Percentiles rank a stretch among this genome's conserved stretches.
Conservation (phyloP, 2,329 filamentous ascomycete species). For the Nigrograna mackinnonii region DNA sequence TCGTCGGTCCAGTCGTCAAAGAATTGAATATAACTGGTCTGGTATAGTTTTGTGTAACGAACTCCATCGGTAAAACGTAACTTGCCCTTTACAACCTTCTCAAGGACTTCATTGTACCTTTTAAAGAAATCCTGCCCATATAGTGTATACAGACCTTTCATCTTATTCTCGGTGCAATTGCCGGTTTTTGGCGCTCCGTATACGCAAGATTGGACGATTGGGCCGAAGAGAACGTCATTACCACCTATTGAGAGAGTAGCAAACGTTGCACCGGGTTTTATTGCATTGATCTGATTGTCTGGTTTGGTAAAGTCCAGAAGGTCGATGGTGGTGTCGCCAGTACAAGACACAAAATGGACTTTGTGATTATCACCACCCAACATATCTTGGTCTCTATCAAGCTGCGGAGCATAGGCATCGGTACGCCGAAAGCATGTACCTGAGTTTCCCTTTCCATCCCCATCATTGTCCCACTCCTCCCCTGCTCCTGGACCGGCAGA, state of each 20-base stretch:
- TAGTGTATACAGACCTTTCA: background rate
- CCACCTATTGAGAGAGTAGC: constrained; percentile 9
- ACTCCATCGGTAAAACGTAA: background rate
- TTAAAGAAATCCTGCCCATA: background rate
- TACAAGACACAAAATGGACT: constrained; percentile 4
- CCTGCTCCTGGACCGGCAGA: constrained; percentile 5
- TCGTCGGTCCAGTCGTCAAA: constrained; percentile 4
- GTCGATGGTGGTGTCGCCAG: constrained; percentile 4
- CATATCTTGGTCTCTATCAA: constrained; percentile 1
- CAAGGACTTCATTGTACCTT: background rate
- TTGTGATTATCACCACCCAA: background rate
- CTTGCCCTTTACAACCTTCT: background rate
- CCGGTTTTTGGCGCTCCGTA: background rate
- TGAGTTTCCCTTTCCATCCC: background rate
- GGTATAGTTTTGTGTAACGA: constrained; percentile 1
- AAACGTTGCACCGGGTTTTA: constrained; percentile 2
- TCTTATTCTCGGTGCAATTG: background rate
- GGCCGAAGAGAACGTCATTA: constrained; percentile 5
- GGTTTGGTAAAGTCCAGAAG: constrained; percentile 3
- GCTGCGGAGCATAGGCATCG: background rate
- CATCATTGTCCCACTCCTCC: background rate
- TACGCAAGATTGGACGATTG: constrained; percentile 3
- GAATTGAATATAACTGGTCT: constrained; percentile 8
- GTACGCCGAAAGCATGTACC: background rate
- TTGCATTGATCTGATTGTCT: constrained; percentile 2